phyloP scores from a whole-genome alignment of 1,284 basidiomycete genomes.

The Ganoderma meredithae region DNA sequence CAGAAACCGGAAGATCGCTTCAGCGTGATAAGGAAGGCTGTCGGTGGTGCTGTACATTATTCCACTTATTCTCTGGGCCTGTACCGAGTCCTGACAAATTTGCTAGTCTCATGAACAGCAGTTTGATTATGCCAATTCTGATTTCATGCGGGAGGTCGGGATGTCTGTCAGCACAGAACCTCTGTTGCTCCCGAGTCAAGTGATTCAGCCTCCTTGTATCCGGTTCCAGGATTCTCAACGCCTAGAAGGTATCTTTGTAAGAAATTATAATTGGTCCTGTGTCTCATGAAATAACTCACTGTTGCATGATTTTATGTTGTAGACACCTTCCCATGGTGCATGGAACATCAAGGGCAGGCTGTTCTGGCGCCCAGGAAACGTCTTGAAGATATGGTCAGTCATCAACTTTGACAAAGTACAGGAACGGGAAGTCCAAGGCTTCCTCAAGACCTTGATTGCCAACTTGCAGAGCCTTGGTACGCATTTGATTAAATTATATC shows the following conservation, averaged over 20 bases:
- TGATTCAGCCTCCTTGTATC: not conserved
- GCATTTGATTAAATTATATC: conserved; percentile 8
- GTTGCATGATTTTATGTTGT: not conserved
- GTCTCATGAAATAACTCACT: conserved; percentile 13
- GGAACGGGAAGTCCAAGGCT: conserved; percentile 16
- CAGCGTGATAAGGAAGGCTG: not conserved
- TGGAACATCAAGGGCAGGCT: conserved; percentile 46
- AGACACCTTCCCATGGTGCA: conserved; percentile 29
- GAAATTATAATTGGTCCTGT: not conserved
- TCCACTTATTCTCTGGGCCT: too few species aligned
- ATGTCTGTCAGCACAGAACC: conserved; percentile 38
- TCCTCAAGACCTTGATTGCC: conserved; percentile 35
- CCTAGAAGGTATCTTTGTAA: not conserved
- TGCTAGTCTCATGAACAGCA: conserved; percentile 22
- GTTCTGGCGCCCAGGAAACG: conserved; percentile 22
- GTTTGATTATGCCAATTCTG: conserved; percentile 43
- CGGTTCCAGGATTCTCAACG: not conserved
- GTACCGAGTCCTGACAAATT: not conserved
- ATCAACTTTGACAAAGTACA: conserved; percentile 35
- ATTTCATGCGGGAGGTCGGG: conserved; percentile 44
- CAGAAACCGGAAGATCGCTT: conserved; percentile 14
- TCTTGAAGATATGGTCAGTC: conserved; percentile 37
- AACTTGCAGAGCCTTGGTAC: conserved; percentile 46
- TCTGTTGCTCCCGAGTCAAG: conserved; percentile 22
- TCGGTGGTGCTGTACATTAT: conserved; percentile 10